Evolutionary conservation across 345 rosid species (phyloP).

Genomic region (Populus deltoides): DNA sequence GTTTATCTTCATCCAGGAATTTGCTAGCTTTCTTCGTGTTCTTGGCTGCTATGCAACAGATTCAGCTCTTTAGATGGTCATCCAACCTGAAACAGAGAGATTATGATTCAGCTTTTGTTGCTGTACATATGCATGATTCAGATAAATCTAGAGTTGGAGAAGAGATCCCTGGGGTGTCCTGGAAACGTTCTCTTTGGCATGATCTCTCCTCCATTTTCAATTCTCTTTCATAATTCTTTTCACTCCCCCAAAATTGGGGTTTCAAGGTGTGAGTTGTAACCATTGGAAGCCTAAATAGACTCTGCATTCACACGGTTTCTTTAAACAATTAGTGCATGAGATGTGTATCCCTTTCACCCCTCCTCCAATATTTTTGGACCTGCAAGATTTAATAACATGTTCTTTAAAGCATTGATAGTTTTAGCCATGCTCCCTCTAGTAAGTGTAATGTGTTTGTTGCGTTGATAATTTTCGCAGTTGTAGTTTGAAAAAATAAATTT

Average conservation of each 20-base stretch:
- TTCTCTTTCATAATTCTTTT: slow-evolving; percentile 9
- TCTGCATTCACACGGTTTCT: background rate
- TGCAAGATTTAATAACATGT: background rate
- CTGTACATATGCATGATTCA: slow-evolving; percentile 9
- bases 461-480: too few relatives aligned
- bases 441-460: background rate
- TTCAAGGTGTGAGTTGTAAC: background rate
- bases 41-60: slow-evolving; percentile 80
- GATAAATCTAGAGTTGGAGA: background rate
- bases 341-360: background rate
- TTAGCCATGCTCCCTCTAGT: background rate
- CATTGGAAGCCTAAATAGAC: background rate
- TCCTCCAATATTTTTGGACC: background rate
- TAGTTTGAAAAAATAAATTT: too few relatives aligned
- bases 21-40: slow-evolving; percentile 64
- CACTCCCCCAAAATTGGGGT: background rate
- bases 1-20: slow-evolving; percentile 53
- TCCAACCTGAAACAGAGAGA: background rate
- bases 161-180: background rate
- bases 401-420: background rate
- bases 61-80: slow-evolving; percentile 5
- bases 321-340: background rate
- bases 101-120: background rate
- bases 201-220: background rate
- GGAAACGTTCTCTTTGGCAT: background rate